Evolutionary conservation across 2,329 filamentous ascomycete genomes (phyloP).

Genomic region (Fusarium sp.): DNA sequence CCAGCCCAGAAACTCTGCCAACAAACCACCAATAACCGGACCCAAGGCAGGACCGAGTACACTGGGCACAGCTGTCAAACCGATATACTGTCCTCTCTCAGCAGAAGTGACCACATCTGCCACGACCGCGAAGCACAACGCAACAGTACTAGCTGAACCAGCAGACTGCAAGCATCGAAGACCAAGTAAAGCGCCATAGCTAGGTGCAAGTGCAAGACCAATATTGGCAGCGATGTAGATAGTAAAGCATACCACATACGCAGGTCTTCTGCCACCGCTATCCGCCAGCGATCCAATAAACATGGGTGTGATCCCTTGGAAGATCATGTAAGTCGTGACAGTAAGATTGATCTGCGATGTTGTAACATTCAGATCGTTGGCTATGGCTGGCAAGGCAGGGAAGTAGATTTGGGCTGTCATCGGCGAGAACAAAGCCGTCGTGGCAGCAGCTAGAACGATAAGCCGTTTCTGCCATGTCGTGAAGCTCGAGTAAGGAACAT

Average conservation of each 20-base stretch:
- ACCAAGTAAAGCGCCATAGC: slow-evolving; percentile 62
- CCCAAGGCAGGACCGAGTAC: slow-evolving; percentile 63
- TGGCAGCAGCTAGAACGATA: slow-evolving; percentile 54
- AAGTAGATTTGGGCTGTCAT: slow-evolving; percentile 65
- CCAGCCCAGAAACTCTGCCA: slow-evolving; percentile 69
- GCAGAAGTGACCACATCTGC: slow-evolving; percentile 71
- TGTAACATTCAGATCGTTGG: slow-evolving; percentile 59
- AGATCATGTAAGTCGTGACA: slow-evolving; percentile 67
- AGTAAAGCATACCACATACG: slow-evolving; percentile 64
- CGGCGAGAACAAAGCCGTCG: slow-evolving; percentile 58
- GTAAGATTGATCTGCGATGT: slow-evolving; percentile 60
- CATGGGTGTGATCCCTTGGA: slow-evolving; percentile 69
- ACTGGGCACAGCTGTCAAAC: slow-evolving; percentile 59
- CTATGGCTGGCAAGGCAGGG: slow-evolving; percentile 62
- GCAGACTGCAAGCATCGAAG: slow-evolving; percentile 67
- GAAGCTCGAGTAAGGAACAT: slow-evolving; percentile 53
- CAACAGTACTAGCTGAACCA: slow-evolving; percentile 69
- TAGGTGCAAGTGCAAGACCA: slow-evolving; percentile 62
- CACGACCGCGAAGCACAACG: slow-evolving; percentile 68
- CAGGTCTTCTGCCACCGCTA: slow-evolving; percentile 63
- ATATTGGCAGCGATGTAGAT: slow-evolving; percentile 66
- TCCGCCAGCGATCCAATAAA: slow-evolving; percentile 68
- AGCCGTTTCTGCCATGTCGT: slow-evolving; percentile 54
- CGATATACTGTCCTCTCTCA: slow-evolving; percentile 71
- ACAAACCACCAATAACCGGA: slow-evolving; percentile 68